Base-by-base conservation (phyloP, 257 asterid species). In the Orobanche coerulescens region DNA sequence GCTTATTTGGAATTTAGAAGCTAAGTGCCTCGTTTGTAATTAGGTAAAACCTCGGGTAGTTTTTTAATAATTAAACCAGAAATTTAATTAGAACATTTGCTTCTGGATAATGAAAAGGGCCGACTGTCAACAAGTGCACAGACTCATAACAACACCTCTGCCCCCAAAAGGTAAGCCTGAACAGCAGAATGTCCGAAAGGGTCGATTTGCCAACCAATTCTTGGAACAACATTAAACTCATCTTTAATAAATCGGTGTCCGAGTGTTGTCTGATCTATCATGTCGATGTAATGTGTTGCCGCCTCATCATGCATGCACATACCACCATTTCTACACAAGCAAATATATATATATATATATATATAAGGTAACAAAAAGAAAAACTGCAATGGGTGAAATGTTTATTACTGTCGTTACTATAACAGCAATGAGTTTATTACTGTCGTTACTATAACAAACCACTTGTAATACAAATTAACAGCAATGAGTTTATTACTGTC, bases 281-380 rank as follows among this genome's bases (percentile, higher is more conserved):
- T 89, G 76, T 92, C 98, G 69, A 92, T 86, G 59, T 92, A 92
- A 78, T 88, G 98, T 1, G 95, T 73, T 11, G 96, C 68, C 20
- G 99, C 99, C 79, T 93, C 99, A 58, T 93, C 99, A 58, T 93
- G 97, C 99, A 89, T 89, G 70, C 99, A 93, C 90, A 80, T 76
- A 28, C 99, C 99, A 42, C 99, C 99, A 59, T 93, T 93, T 83
- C 99, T 93, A 76, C 78, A 71, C 30, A 39, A 18, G 49, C 50
- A 56, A 39, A n/a, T n/a, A n/a, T n/a, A n/a, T n/a, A n/a, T n/a
- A n/a, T n/a, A n/a, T n/a, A n/a, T n/a, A n/a, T n/a, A n/a, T n/a
- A n/a, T n/a, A n/a, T n/a, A n/a, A n/a, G n/a, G n/a, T n/a, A n/a
- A n/a, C n/a, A 62, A 37, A 1, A 65, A 25, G 19, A 5, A 40